Conservation (phyloP, 768 basidiomycete species). For the Tricholoma furcatifolium region DNA sequence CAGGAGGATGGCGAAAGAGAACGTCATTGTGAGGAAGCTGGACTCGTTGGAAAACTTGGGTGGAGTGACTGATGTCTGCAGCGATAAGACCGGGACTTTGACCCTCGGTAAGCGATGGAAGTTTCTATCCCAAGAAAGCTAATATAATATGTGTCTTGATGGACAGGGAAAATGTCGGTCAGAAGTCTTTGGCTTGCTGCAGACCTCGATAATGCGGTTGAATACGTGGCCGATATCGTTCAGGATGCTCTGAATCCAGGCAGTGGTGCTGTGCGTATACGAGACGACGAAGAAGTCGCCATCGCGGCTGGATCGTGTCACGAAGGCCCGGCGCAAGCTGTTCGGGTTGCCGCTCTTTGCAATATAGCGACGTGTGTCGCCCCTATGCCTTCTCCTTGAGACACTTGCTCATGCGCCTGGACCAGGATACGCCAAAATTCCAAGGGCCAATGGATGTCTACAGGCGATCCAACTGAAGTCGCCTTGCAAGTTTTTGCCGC, state of each 20-base stretch:
- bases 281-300: constrained; percentile 19
- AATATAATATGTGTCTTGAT: neutral
- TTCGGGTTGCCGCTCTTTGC: constrained; percentile 33
- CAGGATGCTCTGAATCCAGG: constrained; percentile 32
- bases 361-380: constrained; percentile 34
- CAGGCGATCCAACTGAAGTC: constrained; percentile 57
- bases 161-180: constrained; percentile 38
- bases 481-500: constrained; percentile 55
- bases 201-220: constrained; percentile 19
- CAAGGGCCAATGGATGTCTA: constrained; percentile 45
- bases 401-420: neutral
- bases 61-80: constrained; percentile 53
- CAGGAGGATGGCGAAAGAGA: constrained; percentile 50
- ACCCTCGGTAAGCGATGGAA: constrained; percentile 30
- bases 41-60: constrained; percentile 65
- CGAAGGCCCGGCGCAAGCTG: constrained; percentile 26
- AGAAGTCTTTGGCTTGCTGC: constrained; percentile 38
- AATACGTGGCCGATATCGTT: constrained; percentile 31
- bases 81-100: constrained; percentile 67
- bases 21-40: constrained; percentile 62
- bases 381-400: neutral
- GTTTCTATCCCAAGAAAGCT: neutral
- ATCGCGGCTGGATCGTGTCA: constrained; percentile 19
- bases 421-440: constrained; percentile 33
- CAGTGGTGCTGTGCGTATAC: constrained; percentile 21